Evolutionary conservation across 306 rosid genomes (phyloP).

Genomic region (Rosa multiflora): DNA sequence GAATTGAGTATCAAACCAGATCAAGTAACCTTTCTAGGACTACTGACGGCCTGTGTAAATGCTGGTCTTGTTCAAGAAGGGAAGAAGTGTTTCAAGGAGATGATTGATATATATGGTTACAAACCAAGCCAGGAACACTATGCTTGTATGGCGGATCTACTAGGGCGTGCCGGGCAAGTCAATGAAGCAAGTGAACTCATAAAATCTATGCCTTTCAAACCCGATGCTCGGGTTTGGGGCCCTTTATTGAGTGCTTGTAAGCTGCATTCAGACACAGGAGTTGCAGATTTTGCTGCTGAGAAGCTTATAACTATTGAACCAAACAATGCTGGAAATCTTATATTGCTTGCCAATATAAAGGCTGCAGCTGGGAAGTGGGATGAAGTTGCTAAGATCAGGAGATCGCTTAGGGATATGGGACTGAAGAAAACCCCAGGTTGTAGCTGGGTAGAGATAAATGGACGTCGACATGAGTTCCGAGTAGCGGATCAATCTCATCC

Average conservation of each 20-base stretch:
- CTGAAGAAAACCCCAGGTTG: slow-evolving; percentile 67
- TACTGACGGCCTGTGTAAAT: slow-evolving; percentile 70
- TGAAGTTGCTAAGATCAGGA: slow-evolving; percentile 68
- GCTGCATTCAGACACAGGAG: slow-evolving; percentile 48
- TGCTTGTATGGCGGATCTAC: slow-evolving; percentile 71
- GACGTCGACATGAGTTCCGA: slow-evolving; percentile 58
- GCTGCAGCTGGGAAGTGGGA: slow-evolving; percentile 89
- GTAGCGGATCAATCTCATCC: slow-evolving; percentile 75
- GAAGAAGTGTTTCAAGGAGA: slow-evolving; percentile 56
- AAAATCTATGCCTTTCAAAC: slow-evolving; percentile 51
- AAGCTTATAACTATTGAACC: slow-evolving; percentile 74
- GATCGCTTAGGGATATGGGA: slow-evolving; percentile 59
- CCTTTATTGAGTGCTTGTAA: slow-evolving; percentile 75
- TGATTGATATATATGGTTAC: slow-evolving; percentile 51
- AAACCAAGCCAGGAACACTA: slow-evolving; percentile 72
- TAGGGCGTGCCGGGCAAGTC: slow-evolving; percentile 68
- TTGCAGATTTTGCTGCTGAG: slow-evolving; percentile 72
- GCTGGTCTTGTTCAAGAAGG: slow-evolving; percentile 67
- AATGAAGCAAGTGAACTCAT: slow-evolving; percentile 60
- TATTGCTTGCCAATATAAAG: slow-evolving; percentile 71
- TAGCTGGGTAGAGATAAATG: slow-evolving; percentile 76
- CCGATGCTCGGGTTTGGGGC: slow-evolving; percentile 74
- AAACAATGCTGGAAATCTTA: slow-evolving; percentile 69
- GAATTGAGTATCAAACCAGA: slow-evolving; percentile 51
- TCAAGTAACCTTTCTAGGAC: slow-evolving; percentile 63